Evolutionary conservation across 768 basidiomycete genomes (phyloP).

Genomic region (Scleroderma citrinum): DNA sequence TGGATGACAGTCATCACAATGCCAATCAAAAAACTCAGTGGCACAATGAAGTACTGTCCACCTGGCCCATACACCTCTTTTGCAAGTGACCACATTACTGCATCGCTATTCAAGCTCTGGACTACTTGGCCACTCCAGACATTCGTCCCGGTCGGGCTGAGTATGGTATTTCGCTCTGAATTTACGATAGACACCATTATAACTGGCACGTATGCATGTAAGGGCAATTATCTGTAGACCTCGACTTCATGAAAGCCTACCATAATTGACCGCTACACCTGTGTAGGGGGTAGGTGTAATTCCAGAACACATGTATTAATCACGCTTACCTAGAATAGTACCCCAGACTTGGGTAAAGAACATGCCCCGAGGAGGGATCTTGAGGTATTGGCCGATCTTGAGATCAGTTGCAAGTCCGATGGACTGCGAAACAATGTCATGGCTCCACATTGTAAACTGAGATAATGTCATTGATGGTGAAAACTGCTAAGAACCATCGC

Average conservation of each 20-base stretch:
- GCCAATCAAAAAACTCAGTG: slow-evolving; percentile 48
- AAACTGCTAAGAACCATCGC: background rate
- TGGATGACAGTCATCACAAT: slow-evolving; percentile 47
- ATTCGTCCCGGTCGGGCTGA: slow-evolving; percentile 49
- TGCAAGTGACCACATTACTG: slow-evolving; percentile 61
- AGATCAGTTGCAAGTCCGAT: slow-evolving; percentile 45
- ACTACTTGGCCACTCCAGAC: slow-evolving; percentile 53
- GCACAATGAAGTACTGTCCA: slow-evolving; percentile 54
- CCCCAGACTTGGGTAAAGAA: slow-evolving; percentile 51
- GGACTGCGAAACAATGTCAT: slow-evolving; percentile 51
- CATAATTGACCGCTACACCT: slow-evolving; percentile 33
- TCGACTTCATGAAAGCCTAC: slow-evolving; percentile 14
- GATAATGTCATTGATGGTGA: background rate
- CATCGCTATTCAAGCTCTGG: slow-evolving; percentile 50
- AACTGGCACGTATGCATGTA: slow-evolving; percentile 23
- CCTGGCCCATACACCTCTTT: slow-evolving; percentile 48
- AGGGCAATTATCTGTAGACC: background rate
- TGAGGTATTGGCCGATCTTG: slow-evolving; percentile 44
- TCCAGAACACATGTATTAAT: background rate
- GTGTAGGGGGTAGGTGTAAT: background rate
- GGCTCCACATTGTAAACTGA: slow-evolving; percentile 66
- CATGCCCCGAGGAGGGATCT: slow-evolving; percentile 62
- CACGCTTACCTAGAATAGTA: slow-evolving; percentile 13
- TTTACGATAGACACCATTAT: slow-evolving; percentile 48
- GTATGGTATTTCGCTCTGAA: slow-evolving; percentile 47